Evolutionary conservation across 2,329 filamentous ascomycete species (phyloP), one percentile per base, ranked within the genome.

Genomic region (Epichloe baconii): DNA sequence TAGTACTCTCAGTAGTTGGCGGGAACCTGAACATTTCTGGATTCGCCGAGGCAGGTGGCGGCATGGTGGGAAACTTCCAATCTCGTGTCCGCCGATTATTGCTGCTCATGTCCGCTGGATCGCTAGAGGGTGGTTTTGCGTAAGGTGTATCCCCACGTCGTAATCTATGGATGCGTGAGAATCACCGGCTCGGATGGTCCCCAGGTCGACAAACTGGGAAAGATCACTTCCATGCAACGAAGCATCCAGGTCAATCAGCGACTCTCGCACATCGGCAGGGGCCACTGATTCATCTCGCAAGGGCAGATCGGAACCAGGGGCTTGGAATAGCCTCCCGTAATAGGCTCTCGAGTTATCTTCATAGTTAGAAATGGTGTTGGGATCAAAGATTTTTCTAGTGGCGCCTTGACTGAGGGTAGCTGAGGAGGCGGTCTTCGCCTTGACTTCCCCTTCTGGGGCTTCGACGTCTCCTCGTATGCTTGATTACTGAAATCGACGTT

Each of bases 371-470:
- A 80, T 75, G 0, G 80, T 83, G 59, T 83, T 80, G 5, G 79
- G 79, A 53, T 84, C 80, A 59, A 84, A 84, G 0, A 84, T 69
- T 55, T 82, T 56, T 83, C 80, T 4, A 84, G 64, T 0, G 80
- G 80, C 10, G 72, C 78, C 55, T 75, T 78, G 54, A 80, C 67
- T 0, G 76, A 75, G 2, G 78, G 75, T 5, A 83, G 67, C 26
- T 75, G 72, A 46, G 80, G 76, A 3, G 80, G 79, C 0, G 79
- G 79, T 17, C 77, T 75, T 49, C 76, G 69, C 17, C 80, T 72
- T 12, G 70, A 65, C 58, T 79, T 79, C 14, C 67, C 66, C 60
- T 79, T 79, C 19, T 70, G 68, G 10, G 74, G 73, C n/a, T 71
- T 71, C 3, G 76, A 73, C 11, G 75, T 74, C 55, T 77, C 74